A percentile compares a stretch with the other conserved stretches of the same genome.
Evolutionary conservation across 768 basidiomycete genomes (phyloP).

Genomic region (Pleurotus ostreatus): DNA sequence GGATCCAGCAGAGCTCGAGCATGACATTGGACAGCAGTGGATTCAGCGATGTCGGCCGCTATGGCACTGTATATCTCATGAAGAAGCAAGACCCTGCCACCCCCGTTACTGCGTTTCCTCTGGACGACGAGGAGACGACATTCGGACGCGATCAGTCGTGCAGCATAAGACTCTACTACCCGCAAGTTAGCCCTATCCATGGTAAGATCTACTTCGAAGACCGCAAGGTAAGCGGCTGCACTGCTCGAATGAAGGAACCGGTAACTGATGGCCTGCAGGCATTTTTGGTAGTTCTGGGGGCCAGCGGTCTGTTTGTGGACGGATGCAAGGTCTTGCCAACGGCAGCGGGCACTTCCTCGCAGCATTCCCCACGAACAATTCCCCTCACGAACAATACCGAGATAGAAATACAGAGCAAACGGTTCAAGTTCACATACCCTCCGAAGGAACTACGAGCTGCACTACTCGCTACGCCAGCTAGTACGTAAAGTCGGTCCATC

Average conservation of each 20-base stretch:
- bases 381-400: conserved; percentile 63
- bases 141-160: conserved; percentile 66
- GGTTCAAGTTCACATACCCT: conserved; percentile 71
- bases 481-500: conserved; percentile 24
- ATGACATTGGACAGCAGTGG: conserved; percentile 34
- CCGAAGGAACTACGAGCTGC: conserved; percentile 64
- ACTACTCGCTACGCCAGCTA: conserved; percentile 46
- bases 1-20: conserved; percentile 12
- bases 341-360: conserved; percentile 14
- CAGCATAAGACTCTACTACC: conserved; percentile 68
- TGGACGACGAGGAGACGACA: conserved; percentile 63
- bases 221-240: conserved; percentile 41
- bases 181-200: conserved; percentile 56
- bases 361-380: conserved; percentile 43
- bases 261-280: conserved; percentile 36
- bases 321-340: conserved; percentile 56
- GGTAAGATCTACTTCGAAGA: conserved; percentile 68
- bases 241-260: no score
- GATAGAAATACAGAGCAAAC: conserved; percentile 64
- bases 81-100: conserved; percentile 43
- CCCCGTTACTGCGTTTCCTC: conserved; percentile 63
- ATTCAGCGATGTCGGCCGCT: conserved; percentile 55
- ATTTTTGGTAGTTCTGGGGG: conserved; percentile 61
- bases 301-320: conserved; percentile 55
- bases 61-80: conserved; percentile 62